A percentile compares a stretch with the other conserved stretches of the same genome.
These are phyloP conservation scores for Schizopora paradoxa DNA, from an alignment of 1,284 basidiomycete species.

Conservation along the genomic window DNA sequence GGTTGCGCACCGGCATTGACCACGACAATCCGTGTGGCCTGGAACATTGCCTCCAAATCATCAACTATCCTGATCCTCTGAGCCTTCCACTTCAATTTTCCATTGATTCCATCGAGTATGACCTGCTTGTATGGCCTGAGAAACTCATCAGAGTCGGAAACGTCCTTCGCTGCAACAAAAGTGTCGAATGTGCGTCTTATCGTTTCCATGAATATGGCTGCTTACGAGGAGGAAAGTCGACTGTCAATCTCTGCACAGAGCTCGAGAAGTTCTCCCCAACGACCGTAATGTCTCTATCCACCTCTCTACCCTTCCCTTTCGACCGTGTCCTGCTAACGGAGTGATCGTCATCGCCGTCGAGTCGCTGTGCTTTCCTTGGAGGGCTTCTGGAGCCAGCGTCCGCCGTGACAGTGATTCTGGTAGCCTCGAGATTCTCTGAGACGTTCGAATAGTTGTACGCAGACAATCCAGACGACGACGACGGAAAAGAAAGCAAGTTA, in stretches of 20 bases:
- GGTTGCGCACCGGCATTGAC: slow-evolving; percentile 3
- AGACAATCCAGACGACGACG: slow-evolving; percentile 11
- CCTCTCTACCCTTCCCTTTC: slow-evolving; percentile 13
- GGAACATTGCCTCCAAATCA: slow-evolving; percentile 8
- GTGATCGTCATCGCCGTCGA: slow-evolving; percentile 16
- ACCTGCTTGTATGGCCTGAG: no score
- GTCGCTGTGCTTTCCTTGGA: slow-evolving; percentile 14
- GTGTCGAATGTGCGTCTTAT: slow-evolving; percentile 9
- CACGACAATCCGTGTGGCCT: slow-evolving; percentile 8
- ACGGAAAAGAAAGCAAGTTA: slow-evolving; percentile 14
- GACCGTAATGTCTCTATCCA: not conserved
- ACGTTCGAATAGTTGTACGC: slow-evolving; percentile 2
- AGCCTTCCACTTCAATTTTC: slow-evolving; percentile 1
- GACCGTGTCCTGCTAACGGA: slow-evolving; percentile 5
- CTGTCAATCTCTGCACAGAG: slow-evolving; percentile 10
- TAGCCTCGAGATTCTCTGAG: not conserved
- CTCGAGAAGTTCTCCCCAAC: not conserved
- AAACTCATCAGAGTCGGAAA: no score
- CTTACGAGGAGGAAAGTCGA: slow-evolving; percentile 9
- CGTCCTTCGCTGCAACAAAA: no score
- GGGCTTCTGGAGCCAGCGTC: slow-evolving; percentile 7
- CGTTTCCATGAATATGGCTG: slow-evolving; percentile 1
- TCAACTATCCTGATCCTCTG: not conserved
- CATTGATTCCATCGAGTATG: slow-evolving; percentile 8
- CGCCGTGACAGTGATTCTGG: not conserved